Evolutionary conservation across 2,329 filamentous ascomycete genomes (phyloP).

Genomic region (Pseudopyricularia javanii): DNA sequence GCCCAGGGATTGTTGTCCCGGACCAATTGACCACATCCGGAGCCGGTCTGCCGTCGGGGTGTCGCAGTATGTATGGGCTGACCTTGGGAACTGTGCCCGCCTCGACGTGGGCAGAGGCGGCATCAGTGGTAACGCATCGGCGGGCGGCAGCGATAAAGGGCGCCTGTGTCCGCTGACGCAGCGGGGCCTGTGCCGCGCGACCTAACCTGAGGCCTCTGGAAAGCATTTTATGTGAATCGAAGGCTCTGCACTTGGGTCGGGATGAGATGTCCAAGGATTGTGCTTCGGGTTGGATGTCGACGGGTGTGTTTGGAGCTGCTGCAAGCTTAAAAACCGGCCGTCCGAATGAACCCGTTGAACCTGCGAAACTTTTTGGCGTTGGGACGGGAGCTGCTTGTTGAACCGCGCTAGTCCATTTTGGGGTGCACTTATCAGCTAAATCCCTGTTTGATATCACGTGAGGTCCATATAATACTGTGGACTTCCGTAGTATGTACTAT

Average conservation of each 20-base stretch:
- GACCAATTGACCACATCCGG: neutral
- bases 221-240: conserved; percentile 43
- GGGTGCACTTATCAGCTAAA: neutral
- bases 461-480: neutral
- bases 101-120: conserved; percentile 81
- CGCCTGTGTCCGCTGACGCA: conserved; percentile 35
- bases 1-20: too few relatives aligned
- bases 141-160: conserved; percentile 35
- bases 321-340: neutral
- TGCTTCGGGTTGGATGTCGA: conserved; percentile 2
- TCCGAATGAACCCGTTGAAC: neutral
- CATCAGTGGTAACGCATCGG: conserved; percentile 86
- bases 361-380: conserved; percentile 5
- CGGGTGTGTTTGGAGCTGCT: neutral
- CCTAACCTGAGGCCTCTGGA: conserved; percentile 54
- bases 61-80: conserved; percentile 4
- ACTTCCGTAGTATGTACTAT: too few relatives aligned
- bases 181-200: conserved; percentile 38
- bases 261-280: neutral
- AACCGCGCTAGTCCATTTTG: conserved; percentile 22
- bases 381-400: conserved; percentile 21
- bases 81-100: conserved; percentile 50
- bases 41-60: neutral
- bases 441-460: neutral
- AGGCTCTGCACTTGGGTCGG: neutral